Conservation (phyloP, 495 filamentous ascomycete species). For the Arthonia radiata region DNA sequence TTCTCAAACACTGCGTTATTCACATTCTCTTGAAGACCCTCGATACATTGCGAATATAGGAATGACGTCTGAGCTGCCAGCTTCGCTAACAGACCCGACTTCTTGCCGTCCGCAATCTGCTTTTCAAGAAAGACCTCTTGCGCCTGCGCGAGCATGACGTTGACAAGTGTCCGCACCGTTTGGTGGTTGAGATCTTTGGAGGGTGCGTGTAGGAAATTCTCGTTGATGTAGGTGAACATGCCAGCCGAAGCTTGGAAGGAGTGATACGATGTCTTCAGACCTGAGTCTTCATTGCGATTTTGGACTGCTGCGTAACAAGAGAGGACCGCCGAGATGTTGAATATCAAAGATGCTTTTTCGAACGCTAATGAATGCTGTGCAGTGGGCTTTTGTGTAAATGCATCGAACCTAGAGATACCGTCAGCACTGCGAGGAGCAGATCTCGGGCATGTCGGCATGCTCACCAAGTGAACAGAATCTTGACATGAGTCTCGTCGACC, state of each 20-base stretch:
- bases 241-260: slow-evolving; percentile 94
- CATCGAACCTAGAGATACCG: slow-evolving; percentile 81
- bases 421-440: no score
- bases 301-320: slow-evolving; percentile 91
- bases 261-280: slow-evolving; percentile 89
- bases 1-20: slow-evolving; percentile 83
- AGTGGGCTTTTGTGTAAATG: slow-evolving; percentile 89
- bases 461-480: slow-evolving; percentile 96
- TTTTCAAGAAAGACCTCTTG: slow-evolving; percentile 97
- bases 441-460: no score
- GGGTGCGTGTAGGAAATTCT: slow-evolving; percentile 93
- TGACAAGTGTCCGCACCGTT: slow-evolving; percentile 83
- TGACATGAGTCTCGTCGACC: slow-evolving; percentile 95
- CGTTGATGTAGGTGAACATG: slow-evolving; percentile 99
- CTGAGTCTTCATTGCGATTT: slow-evolving; percentile 70
- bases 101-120: slow-evolving; percentile 79
- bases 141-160: slow-evolving; percentile 77
- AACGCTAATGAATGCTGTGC: slow-evolving; percentile 90
- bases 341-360: slow-evolving; percentile 97
- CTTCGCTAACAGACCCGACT: slow-evolving; percentile 77
- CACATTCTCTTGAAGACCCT: slow-evolving; percentile 83
- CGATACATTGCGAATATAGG: slow-evolving; percentile 64
- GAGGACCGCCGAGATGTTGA: slow-evolving; percentile 94
- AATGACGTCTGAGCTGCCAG: slow-evolving; percentile 73
- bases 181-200: slow-evolving; percentile 85